Evolutionary conservation across 129 eudicot species (phyloP).

Genomic region (Flaveria brownii): DNA sequence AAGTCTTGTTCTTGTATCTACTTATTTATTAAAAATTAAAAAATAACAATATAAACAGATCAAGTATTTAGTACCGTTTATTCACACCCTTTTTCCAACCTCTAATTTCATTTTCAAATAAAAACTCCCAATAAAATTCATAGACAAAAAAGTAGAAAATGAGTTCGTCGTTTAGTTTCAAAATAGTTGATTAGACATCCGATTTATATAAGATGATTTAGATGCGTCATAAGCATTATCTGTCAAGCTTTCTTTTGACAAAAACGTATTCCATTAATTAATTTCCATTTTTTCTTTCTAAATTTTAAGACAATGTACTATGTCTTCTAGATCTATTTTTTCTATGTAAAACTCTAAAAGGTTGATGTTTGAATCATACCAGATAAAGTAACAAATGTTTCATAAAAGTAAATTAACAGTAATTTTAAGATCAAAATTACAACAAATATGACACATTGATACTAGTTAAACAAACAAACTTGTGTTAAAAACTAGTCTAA

Average conservation of each 20-base stretch:
- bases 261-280: slow-evolving; percentile 9
- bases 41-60: not conserved
- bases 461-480: no score
- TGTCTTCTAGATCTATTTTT: not conserved
- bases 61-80: not conserved
- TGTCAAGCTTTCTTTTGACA: not conserved
- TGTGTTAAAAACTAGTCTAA: not conserved
- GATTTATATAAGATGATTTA: slow-evolving; percentile 1
- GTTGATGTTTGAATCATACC: not conserved
- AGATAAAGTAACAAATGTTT: no score
- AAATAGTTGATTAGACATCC: not conserved
- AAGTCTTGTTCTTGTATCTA: not conserved
- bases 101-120: not conserved
- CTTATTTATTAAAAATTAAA: not conserved
- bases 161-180: slow-evolving; percentile 7
- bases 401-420: no score
- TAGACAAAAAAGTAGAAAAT: not conserved
- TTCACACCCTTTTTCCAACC: not conserved
- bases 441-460: not conserved
- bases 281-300: not conserved
- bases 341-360: not conserved
- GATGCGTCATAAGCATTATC: slow-evolving; percentile 18
- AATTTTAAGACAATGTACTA: no score
- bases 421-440: no score
- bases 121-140: not conserved